Base-by-base conservation (phyloP, 2,329 filamentous ascomycete species). In the Rhynchosporium agropyri region DNA sequence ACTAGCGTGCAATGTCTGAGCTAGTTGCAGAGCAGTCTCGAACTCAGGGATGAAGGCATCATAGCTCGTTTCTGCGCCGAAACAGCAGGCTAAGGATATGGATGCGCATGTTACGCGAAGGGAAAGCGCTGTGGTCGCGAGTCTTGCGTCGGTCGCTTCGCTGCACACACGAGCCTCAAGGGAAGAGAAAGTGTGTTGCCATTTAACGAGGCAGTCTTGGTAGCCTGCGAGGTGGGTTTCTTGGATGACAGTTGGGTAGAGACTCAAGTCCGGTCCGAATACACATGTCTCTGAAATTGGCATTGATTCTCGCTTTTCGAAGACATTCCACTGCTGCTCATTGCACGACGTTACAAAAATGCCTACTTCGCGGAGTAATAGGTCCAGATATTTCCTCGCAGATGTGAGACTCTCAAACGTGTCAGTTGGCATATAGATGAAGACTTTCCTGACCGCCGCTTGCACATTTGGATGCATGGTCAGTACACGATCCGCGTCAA, bases 331-430 rank as follows among this genome's bases (percentile, higher is more conserved):
- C 2, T 29, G 49, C 29, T 36, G 49, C n/a, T 51, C 13, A 9
- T 51, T 51, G 15, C 29, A 36, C 28, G 49, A 51, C 2, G 31
- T 51, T 13, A 51, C 15, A 29, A 51, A n/a, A 29, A 29, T 36
- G 3, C 49, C 29, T 4, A 51, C 28, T 20, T 36, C 49, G 6
- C 49, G 49, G 13, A 51, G 49, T 15, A 51, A 15, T 36, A 51
- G 29, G 33, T 51, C 49, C 13, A 51, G 29, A 36, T 51, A 51
- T 20, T 51, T 51, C 15, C 49, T 51, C 13, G 49, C 29, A 6
- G 49, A 51, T 3, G 49, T 51, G 12, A 51, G 31, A 36, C 49
- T 51, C 29, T 51, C 29, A 10, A 51, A 51, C 9, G 29, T 38
- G 5, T 51, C 49, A 6, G 31, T 36, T 2, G 49, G 49, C 49